Percentiles rank a stretch among this genome's conserved stretches.
These are phyloP conservation scores for Cenococcum geophilum DNA, from an alignment of 495 filamentous ascomycete genomes.

Conservation along the genomic window DNA sequence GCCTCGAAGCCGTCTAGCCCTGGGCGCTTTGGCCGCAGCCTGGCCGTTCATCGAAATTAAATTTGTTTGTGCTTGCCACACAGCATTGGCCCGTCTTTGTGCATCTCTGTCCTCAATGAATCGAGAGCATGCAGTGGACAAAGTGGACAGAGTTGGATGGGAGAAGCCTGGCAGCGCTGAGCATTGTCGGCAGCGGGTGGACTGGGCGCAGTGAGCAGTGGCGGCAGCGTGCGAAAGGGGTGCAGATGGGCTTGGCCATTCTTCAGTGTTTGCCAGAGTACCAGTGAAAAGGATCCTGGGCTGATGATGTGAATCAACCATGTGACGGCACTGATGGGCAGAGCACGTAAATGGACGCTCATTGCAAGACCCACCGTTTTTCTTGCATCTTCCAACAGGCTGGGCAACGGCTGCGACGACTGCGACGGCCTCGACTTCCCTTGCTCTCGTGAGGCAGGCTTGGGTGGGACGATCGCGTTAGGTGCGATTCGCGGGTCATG, in stretches of 20 bases:
- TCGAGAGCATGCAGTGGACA: too few relatives aligned
- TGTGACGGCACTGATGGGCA: not conserved
- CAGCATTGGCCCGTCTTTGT: not conserved
- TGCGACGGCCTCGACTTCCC: too few relatives aligned
- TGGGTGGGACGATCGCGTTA: not conserved
- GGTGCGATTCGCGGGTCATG: not conserved
- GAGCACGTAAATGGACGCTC: conserved; percentile 2
- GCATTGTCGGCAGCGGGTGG: not conserved
- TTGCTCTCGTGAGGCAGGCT: conserved; percentile 7
- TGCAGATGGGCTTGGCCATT: not conserved
- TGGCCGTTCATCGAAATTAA: not conserved
- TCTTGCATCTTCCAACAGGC: not conserved
- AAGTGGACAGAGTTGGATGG: too few relatives aligned
- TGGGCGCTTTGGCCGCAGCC: not conserved
- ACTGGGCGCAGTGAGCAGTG: not conserved
- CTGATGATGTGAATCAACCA: not conserved
- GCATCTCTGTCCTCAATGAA: not conserved
- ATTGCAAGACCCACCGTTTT: not conserved
- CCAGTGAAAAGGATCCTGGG: not conserved
- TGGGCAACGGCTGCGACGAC: not conserved
- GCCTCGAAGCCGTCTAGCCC: not conserved
- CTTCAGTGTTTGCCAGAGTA: not conserved
- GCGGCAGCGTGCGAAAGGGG: not conserved
- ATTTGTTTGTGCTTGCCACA: not conserved
- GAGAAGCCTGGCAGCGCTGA: too few relatives aligned